Percentiles rank a stretch among this genome's conserved stretches.
These are phyloP conservation scores for Stephania cephalantha DNA, from an alignment of 164 flowering plant genomes.

Conservation along the genomic window DNA sequence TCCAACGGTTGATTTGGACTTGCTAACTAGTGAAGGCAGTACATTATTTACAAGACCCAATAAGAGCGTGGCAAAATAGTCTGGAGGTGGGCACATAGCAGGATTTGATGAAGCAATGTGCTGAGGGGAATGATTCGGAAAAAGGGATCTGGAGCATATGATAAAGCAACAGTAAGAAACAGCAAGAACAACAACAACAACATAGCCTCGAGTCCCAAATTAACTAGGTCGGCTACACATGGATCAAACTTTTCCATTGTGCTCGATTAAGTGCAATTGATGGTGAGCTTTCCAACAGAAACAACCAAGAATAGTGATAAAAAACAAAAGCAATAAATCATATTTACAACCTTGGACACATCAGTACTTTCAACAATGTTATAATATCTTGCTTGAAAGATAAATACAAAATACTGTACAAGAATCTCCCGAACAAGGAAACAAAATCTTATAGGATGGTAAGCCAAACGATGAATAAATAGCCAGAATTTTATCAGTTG, in stretches of 20 bases:
- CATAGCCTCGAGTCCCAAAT: neutral
- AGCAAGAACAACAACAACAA: neutral
- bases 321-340: neutral
- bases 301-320: neutral
- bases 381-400: slow-evolving; percentile 86
- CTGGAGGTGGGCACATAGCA: slow-evolving; percentile 70
- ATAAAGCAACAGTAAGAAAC: neutral
- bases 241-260: too few relatives aligned
- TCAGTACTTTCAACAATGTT: slow-evolving; percentile 69
- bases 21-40: slow-evolving; percentile 66
- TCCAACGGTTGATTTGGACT: slow-evolving; percentile 49
- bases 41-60: slow-evolving; percentile 86
- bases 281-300: too few relatives aligned
- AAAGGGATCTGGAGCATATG: slow-evolving; percentile 71
- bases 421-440: slow-evolving; percentile 97
- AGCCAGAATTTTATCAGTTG: slow-evolving; percentile 72
- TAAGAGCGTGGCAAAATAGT: slow-evolving; percentile 79
- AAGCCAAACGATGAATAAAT: slow-evolving; percentile 61
- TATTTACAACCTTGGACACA: slow-evolving; percentile 61
- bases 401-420: slow-evolving; percentile 89
- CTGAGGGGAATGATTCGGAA: slow-evolving; percentile 89
- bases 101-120: slow-evolving; percentile 70
- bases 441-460: slow-evolving; percentile 79
- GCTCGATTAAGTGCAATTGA: too few relatives aligned
- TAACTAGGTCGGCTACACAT: neutral